These are phyloP conservation scores for Cryptosporidium andersoni DNA, from an alignment of 169 alveolate genomes.

Conservation along the genomic window DNA sequence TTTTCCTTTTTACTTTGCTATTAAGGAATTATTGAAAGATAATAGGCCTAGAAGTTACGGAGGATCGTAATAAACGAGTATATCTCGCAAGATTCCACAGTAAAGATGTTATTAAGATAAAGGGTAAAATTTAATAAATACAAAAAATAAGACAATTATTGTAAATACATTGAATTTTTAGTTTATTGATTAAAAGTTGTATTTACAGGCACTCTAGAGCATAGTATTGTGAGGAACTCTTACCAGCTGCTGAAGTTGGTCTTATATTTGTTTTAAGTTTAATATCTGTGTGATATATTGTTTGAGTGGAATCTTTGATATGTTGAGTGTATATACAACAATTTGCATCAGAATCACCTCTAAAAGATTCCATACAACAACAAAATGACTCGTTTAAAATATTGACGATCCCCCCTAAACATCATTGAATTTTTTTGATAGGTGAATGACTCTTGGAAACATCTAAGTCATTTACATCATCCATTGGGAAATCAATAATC, in stretches of 20 bases:
- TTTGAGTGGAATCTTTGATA: slow-evolving; percentile 21
- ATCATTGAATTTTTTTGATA: slow-evolving; percentile 40
- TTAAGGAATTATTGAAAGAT: no score
- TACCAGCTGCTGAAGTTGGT: slow-evolving; percentile 65
- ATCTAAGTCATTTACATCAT: not conserved
- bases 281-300: slow-evolving; percentile 52
- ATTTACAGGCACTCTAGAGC: slow-evolving; percentile 58
- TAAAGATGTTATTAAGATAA: no score
- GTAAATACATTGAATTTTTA: no score
- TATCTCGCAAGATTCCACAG: no score
- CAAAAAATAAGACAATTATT: no score
- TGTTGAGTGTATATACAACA: slow-evolving; percentile 56
- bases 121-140: no score
- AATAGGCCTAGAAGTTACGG: slow-evolving; percentile 4
- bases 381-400: slow-evolving; percentile 51
- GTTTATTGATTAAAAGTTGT: not conserved
- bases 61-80: slow-evolving; percentile 33
- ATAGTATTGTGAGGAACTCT: slow-evolving; percentile 46
- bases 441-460: not conserved
- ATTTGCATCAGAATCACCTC: slow-evolving; percentile 59
- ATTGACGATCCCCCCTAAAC: slow-evolving; percentile 71
- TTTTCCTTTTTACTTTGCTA: no score
- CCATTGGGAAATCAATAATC: slow-evolving; percentile 51
- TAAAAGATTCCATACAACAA: slow-evolving; percentile 56
- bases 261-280: slow-evolving; percentile 34